Percentiles rank a stretch among this genome's conserved stretches.
Evolutionary conservation across 306 rosid species (phyloP).

Genomic region (Gastrolobium villosum): DNA sequence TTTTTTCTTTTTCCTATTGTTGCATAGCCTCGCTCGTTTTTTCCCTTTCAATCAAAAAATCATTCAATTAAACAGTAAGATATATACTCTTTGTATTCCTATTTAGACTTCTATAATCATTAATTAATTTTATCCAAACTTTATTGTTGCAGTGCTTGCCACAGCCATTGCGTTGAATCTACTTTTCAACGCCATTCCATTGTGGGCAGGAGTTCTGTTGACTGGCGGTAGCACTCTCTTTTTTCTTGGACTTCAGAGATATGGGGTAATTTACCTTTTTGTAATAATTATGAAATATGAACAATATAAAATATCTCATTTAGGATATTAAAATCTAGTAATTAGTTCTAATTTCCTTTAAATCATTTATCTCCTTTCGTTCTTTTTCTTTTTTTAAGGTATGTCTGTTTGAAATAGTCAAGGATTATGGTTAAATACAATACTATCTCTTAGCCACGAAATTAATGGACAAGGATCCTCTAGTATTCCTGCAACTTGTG

Average conservation of each 20-base stretch:
- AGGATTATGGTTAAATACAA: too few species aligned
- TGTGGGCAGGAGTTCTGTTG: slow-evolving; percentile 83
- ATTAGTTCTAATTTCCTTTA: too few species aligned
- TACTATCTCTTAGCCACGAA: too few species aligned
- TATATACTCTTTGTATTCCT: neutral
- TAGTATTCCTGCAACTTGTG: too few species aligned
- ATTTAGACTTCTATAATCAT: neutral
- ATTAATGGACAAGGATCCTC: too few species aligned
- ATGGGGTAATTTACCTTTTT: slow-evolving; percentile 65
- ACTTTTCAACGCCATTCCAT: slow-evolving; percentile 71
- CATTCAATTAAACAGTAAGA: neutral
- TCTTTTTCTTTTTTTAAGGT: too few species aligned
- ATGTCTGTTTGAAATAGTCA: too few species aligned
- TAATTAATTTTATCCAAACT: neutral
- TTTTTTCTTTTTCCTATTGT: neutral
- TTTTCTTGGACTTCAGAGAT: slow-evolving; percentile 82
- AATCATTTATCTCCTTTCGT: too few species aligned
- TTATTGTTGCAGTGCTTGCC: slow-evolving; percentile 75
- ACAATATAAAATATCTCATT: too few species aligned
- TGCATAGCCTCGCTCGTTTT: neutral
- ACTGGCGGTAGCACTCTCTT: slow-evolving; percentile 86
- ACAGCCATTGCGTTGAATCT: slow-evolving; percentile 89
- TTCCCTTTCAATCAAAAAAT: slow-evolving; percentile 8
- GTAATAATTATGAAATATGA: slow-evolving; percentile 8
- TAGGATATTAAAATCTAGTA: too few species aligned